Evolutionary conservation across 2,329 filamentous ascomycete genomes (phyloP), one percentile per base, ranked within the genome.

Genomic region (Ciborinia camelliae): DNA sequence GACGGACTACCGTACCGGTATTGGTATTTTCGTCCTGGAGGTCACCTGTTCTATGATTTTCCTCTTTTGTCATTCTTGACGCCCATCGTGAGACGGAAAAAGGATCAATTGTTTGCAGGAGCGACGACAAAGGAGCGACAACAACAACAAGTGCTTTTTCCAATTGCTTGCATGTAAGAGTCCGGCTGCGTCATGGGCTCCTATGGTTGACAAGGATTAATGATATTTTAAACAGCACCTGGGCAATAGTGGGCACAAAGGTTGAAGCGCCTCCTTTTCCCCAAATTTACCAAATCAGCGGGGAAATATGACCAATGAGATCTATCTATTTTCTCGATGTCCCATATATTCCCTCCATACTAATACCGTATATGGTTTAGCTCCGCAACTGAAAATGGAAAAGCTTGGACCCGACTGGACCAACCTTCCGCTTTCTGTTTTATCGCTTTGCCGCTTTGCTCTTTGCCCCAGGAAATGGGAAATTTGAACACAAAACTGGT

Each of bases 151-250:
- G n/a, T 12, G 26, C 32, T 26, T 9, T 37, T 30, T 30, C 12
- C 8, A 43, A 30, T 30, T n/a, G 48, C 48, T 43, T 45, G 54
- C 26, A 57, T 32, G 15, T 26, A 20, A 2, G 30, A 43, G n/a
- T n/a, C 20, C 54, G 54, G 41, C 39, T 57, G 54, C 54, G 54
- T 57, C 54, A 45, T 45, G 43, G n/a, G n/a, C n/a, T n/a, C n/a
- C n/a, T n/a, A 54, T 53, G 20, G 8, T n/a, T 1, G 14, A 35
- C 50, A 50, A n/a, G n/a, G 45, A 18, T 14, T 5, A 4, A 15
- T 26, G 20, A 20, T 20, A 39, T 39, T 26, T 26, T 39, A 39
- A 39, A 54, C 32, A 37, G n/a, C n/a, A n/a, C n/a, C n/a, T n/a
- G n/a, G n/a, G n/a, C n/a, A n/a, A n/a, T n/a, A n/a, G n/a, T n/a